phyloP scores from a whole-genome alignment of 768 basidiomycete genomes.

The Boletus reticulatus region DNA sequence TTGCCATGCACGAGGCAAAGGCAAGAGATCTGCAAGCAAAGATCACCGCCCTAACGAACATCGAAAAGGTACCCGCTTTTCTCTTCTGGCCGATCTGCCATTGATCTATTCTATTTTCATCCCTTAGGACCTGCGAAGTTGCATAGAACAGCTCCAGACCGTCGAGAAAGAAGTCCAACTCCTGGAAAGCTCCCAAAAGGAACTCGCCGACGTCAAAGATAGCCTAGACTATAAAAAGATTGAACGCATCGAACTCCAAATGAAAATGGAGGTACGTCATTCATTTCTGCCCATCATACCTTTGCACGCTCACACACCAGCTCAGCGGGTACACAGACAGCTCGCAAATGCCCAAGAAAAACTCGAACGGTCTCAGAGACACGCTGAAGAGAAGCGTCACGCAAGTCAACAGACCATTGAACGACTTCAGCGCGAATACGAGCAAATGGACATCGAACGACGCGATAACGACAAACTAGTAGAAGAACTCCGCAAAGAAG shows the following conservation, averaged over 20 bases:
- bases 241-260: slow-evolving; percentile 65
- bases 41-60: slow-evolving; percentile 62
- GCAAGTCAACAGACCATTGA: slow-evolving; percentile 75
- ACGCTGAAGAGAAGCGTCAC: slow-evolving; percentile 75
- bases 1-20: slow-evolving; percentile 68
- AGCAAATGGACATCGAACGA: slow-evolving; percentile 73
- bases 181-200: slow-evolving; percentile 65
- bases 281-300: background rate
- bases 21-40: slow-evolving; percentile 75
- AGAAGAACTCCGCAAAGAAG: slow-evolving; percentile 72
- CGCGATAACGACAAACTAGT: slow-evolving; percentile 77
- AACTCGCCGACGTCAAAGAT: slow-evolving; percentile 65
- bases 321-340: slow-evolving; percentile 78
- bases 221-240: slow-evolving; percentile 71
- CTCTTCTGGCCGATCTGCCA: background rate
- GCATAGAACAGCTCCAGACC: slow-evolving; percentile 72
- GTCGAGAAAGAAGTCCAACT: slow-evolving; percentile 65
- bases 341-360: slow-evolving; percentile 80
- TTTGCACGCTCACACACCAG: background rate
- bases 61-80: slow-evolving; percentile 66
- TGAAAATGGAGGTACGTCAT: slow-evolving; percentile 60
- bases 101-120: background rate
- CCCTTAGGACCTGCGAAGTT: slow-evolving; percentile 64
- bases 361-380: slow-evolving; percentile 72
- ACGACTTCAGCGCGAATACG: slow-evolving; percentile 73